Conservation (phyloP, 2,329 filamentous ascomycete genomes). For the Calonectria honghensis region DNA sequence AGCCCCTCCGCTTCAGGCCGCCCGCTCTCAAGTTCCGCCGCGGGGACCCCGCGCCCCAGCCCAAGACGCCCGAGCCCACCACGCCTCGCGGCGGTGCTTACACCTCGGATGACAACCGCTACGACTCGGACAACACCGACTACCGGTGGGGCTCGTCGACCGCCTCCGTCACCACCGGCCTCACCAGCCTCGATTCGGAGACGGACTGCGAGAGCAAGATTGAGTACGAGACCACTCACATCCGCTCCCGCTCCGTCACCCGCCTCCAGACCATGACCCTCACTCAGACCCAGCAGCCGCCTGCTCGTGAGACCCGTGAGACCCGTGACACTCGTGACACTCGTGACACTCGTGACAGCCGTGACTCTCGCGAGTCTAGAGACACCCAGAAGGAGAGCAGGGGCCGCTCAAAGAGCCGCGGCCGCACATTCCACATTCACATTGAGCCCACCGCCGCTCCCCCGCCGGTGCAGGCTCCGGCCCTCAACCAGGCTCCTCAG, state of each 20-base stretch:
- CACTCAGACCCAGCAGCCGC: constrained; percentile 37
- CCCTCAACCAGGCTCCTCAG: constrained; percentile 27
- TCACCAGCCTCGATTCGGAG: constrained; percentile 54
- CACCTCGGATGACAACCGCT: constrained; percentile 52
- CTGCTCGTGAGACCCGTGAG: constrained; percentile 16
- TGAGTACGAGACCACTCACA: constrained; percentile 46
- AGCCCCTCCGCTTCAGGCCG: constrained; percentile 51
- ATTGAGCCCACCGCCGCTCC: constrained; percentile 51
- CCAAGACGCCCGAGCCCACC: constrained; percentile 46
- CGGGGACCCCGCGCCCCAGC: constrained; percentile 41
- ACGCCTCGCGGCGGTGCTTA: constrained; percentile 48
- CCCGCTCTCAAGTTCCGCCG: constrained; percentile 52
- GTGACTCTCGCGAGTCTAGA: constrained; percentile 39
- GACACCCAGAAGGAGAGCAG: constrained; percentile 44
- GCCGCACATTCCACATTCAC: constrained; percentile 55
- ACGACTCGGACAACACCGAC: constrained; percentile 52
- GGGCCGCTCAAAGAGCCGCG: constrained; percentile 52
- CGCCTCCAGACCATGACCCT: constrained; percentile 44
- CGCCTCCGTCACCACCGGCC: constrained; percentile 49
- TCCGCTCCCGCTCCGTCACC: constrained; percentile 46
- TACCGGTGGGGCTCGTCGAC: constrained; percentile 50
- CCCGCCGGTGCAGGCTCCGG: constrained; percentile 24
- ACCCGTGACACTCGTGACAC: not conserved
- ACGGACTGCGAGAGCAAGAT: constrained; percentile 36
- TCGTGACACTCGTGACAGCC: constrained; percentile 2